These are phyloP conservation scores for Venustampulla echinocandica DNA, from an alignment of 495 filamentous ascomycete species.

Conservation along the genomic window DNA sequence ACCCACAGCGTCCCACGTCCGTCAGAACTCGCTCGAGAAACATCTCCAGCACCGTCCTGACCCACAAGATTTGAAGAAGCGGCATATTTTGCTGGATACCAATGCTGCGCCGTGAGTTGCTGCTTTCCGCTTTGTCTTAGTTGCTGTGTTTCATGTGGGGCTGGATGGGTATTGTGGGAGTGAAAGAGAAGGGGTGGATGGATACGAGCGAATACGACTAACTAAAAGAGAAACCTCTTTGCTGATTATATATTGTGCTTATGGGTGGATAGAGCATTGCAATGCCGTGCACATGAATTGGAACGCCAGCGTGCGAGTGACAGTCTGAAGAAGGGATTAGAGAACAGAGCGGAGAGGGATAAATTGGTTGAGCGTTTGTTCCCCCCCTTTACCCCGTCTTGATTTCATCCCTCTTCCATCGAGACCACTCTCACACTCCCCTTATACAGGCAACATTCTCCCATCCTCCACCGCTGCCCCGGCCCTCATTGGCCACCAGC, in stretches of 20 bases:
- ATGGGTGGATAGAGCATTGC: slow-evolving; percentile 44
- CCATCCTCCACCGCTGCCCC: slow-evolving; percentile 68
- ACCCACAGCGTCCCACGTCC: slow-evolving; percentile 38
- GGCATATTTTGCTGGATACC: slow-evolving; percentile 65
- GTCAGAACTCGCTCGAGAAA: slow-evolving; percentile 84
- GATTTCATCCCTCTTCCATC: background rate
- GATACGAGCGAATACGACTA: background rate
- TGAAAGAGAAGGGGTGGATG: too few species aligned
- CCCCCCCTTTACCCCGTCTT: background rate
- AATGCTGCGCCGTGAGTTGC: slow-evolving; percentile 55
- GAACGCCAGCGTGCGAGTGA: slow-evolving; percentile 57
- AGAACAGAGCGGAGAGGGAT: slow-evolving; percentile 55
- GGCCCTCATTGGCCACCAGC: slow-evolving; percentile 64
- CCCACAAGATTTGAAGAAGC: slow-evolving; percentile 66
- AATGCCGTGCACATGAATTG: slow-evolving; percentile 52
- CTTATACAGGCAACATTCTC: slow-evolving; percentile 64
- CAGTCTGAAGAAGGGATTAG: slow-evolving; percentile 56
- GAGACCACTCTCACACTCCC: slow-evolving; percentile 8
- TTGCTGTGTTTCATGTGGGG: slow-evolving; percentile 1
- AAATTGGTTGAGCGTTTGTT: slow-evolving; percentile 63
- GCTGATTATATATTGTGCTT: slow-evolving; percentile 10
- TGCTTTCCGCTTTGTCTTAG: background rate
- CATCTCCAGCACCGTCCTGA: slow-evolving; percentile 75
- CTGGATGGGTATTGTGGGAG: too few species aligned
- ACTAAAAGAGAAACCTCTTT: background rate